phyloP scores from a whole-genome alignment of 192 early-diverging fungal species.

The Coemansia sp. region DNA sequence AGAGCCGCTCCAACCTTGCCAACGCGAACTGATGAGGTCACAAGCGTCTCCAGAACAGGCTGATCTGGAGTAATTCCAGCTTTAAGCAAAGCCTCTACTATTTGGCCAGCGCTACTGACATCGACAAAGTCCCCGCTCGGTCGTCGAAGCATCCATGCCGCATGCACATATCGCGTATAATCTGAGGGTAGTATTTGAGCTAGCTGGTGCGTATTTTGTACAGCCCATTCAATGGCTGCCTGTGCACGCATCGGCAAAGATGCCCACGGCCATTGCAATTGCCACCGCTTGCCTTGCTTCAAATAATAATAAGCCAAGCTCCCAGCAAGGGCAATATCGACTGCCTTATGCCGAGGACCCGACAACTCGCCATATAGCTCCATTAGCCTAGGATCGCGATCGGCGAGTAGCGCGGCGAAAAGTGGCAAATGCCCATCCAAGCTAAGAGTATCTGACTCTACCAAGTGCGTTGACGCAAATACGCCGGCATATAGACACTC shows the following conservation, averaged over 20 bases:
- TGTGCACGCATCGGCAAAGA: neutral
- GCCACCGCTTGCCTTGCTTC: neutral
- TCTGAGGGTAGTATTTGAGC: neutral
- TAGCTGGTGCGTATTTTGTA: neutral
- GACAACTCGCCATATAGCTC: slow-evolving; percentile 8
- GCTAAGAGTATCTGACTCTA: neutral
- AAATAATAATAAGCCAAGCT: slow-evolving; percentile 7
- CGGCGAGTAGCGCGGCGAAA: slow-evolving; percentile 19
- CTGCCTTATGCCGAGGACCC: neutral
- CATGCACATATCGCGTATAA: neutral
- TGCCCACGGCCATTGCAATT: neutral
- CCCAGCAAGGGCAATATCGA: slow-evolving; percentile 9
- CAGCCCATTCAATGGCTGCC: neutral
- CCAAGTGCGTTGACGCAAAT: neutral
- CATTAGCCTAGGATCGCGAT: slow-evolving; percentile 8
- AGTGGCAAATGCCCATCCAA: slow-evolving; percentile 1
- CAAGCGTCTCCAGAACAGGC: slow-evolving; percentile 8
- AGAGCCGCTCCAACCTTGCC: neutral
- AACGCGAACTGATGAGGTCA: slow-evolving; percentile 15
- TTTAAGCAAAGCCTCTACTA: slow-evolving; percentile 1
- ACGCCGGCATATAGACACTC: slow-evolving; percentile 27
- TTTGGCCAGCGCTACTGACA: neutral
- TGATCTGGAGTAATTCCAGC: slow-evolving; percentile 7
- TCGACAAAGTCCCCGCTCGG: slow-evolving; percentile 9
- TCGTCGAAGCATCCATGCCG: slow-evolving; percentile 31